Base-by-base conservation (phyloP, 2,329 filamentous ascomycete genomes). In the Alternaria novae-zelandiae region DNA sequence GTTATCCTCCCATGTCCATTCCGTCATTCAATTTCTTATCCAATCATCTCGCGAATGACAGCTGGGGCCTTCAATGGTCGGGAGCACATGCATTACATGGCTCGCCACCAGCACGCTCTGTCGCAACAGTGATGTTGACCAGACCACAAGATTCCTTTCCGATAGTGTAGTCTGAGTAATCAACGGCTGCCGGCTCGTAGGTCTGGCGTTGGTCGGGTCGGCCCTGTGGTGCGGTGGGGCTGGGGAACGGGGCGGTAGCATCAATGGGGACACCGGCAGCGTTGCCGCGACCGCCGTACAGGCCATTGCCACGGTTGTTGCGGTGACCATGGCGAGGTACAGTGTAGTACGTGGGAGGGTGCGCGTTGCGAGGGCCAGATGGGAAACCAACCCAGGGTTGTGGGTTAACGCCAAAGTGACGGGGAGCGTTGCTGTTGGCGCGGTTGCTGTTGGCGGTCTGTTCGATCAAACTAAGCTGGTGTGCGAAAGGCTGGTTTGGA, bases 231-330 rank as follows among this genome's bases (percentile, higher is more conserved):
- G 74, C 63, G 2, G 74, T 47, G 2, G 77, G 75, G 21, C 65
- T 60, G 1, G 78, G 78, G 36, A 79, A 79, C 3, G 76, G 76
- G 5, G 64, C 66, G 0, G 74, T 78, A 2, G 69, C 70, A n/a
- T 74, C 66, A 21, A 79, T 65, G 4, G 77, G 77, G 7, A 79
- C 58, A 13, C 75, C 76, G 9, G 44, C 63, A 61, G 59, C 45
- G 11, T 47, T 63, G 51, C 61, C 51, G 9, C 61, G 57, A 45
- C 61, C 61, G 17, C 61, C 57, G 36, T 75, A 75, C 3, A 76
- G 62, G 11, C 74, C 75, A 32, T 75, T 77, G n/a, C 63, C 70
- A 47, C 57, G 57, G 17, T 47, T 32, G 28, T 58, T 59, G 8
- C 61, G 57, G 23, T 63, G 28, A 4, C 28, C 26, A 15, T 55